Conservation (phyloP, 1,284 basidiomycete species). For the Heterobasidion annosum region DNA sequence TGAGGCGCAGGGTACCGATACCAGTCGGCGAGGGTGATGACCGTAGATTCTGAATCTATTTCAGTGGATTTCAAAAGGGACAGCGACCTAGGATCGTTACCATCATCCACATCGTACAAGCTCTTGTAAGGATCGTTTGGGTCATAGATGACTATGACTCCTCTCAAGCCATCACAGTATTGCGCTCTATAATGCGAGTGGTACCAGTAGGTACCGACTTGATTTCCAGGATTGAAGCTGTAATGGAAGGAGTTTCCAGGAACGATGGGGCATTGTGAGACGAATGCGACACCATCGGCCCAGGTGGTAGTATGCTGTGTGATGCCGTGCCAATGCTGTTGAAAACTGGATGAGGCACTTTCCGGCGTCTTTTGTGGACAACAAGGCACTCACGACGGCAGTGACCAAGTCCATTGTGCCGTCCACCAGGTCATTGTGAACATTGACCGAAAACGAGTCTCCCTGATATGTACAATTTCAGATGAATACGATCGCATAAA, state of each 20-base stretch:
- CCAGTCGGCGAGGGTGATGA: conserved; percentile 15
- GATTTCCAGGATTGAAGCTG: conserved; percentile 15
- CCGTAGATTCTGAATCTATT: conserved; percentile 5
- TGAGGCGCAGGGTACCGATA: conserved; percentile 9
- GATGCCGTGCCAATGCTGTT: conserved; percentile 22
- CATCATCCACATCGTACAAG: conserved; percentile 34
- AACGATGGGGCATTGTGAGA: conserved; percentile 39
- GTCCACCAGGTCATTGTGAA: conserved; percentile 22
- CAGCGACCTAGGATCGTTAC: conserved; percentile 8
- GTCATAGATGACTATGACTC: conserved; percentile 31
- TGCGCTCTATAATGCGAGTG: conserved; percentile 22
- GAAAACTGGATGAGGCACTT: background rate
- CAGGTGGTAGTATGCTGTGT: conserved; percentile 17
- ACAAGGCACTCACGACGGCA: conserved; percentile 16
- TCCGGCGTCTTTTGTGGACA: no score
- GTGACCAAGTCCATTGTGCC: conserved; percentile 23
- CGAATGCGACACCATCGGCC: conserved; percentile 19
- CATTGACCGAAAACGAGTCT: conserved; percentile 21
- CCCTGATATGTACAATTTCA: conserved; percentile 7
- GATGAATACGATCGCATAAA: background rate
- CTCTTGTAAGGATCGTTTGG: conserved; percentile 26
- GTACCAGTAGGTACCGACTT: conserved; percentile 20
- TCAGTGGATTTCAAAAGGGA: conserved; percentile 3
- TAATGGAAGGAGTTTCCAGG: conserved; percentile 32
- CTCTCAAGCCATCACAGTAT: conserved; percentile 32